phyloP scores from a whole-genome alignment of 441 rosid genomes.

The Populus hybrid region DNA sequence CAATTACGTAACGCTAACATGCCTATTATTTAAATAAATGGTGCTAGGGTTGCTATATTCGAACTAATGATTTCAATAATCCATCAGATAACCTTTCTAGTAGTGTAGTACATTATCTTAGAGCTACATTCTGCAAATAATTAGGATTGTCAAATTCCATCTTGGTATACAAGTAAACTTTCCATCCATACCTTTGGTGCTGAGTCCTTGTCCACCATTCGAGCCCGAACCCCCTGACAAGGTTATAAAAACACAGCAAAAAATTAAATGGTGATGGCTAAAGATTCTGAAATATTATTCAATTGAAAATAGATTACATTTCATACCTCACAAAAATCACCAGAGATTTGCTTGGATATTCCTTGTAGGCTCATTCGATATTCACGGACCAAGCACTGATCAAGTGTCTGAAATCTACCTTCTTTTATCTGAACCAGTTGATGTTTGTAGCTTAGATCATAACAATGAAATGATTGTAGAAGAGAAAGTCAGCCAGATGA shows the following conservation, averaged over 20 bases:
- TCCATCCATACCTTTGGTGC: constrained; percentile 58
- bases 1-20: neutral
- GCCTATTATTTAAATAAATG: neutral
- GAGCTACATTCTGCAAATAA: neutral
- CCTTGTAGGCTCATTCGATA: constrained; percentile 82
- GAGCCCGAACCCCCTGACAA: constrained; percentile 77
- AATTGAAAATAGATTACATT: neutral
- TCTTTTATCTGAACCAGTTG: constrained; percentile 58
- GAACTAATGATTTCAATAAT: neutral
- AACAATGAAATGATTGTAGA: neutral
- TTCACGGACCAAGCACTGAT: constrained; percentile 78
- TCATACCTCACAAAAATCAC: constrained; percentile 71
- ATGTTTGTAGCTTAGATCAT: constrained; percentile 1
- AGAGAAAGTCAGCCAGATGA: neutral
- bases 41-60: neutral
- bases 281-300: neutral
- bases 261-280: neutral
- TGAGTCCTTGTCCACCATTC: constrained; percentile 72
- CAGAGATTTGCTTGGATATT: constrained; percentile 44
- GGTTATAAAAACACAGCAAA: neutral
- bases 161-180: neutral
- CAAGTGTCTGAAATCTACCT: constrained; percentile 77
- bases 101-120: neutral
- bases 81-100: neutral
- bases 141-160: neutral